Conservation (phyloP, 768 basidiomycete species). For the Podaxis sp. region DNA sequence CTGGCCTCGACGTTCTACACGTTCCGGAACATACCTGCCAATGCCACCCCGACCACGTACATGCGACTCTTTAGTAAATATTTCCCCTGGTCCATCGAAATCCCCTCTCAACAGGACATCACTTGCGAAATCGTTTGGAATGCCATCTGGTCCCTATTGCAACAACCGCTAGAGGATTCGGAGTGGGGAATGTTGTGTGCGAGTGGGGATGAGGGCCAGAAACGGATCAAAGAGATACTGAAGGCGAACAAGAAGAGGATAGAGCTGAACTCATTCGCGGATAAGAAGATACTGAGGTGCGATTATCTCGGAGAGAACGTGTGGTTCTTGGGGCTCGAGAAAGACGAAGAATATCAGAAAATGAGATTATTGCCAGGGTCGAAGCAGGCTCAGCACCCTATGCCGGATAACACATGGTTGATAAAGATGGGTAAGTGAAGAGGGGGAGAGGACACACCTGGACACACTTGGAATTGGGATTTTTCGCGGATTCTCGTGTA, state of each 20-base stretch:
- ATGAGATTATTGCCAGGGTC: slow-evolving; percentile 46
- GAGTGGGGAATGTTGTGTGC: slow-evolving; percentile 51
- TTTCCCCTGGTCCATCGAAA: slow-evolving; percentile 67
- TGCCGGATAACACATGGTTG: slow-evolving; percentile 56
- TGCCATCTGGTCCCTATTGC: slow-evolving; percentile 46
- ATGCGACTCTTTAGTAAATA: slow-evolving; percentile 56
- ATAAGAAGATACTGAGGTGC: slow-evolving; percentile 47
- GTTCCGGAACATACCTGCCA: slow-evolving; percentile 34
- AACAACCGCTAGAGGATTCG: slow-evolving; percentile 56
- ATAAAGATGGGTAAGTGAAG: slow-evolving; percentile 32
- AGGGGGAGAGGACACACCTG: neutral
- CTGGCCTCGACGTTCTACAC: slow-evolving; percentile 39
- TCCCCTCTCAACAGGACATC: slow-evolving; percentile 35
- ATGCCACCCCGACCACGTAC: slow-evolving; percentile 33
- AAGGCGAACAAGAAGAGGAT: slow-evolving; percentile 49
- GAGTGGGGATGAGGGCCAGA: slow-evolving; percentile 29
- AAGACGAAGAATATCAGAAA: slow-evolving; percentile 55
- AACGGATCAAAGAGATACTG: slow-evolving; percentile 42
- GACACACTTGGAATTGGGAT: too few species aligned
- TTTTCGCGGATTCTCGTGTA: too few species aligned
- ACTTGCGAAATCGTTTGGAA: slow-evolving; percentile 59
- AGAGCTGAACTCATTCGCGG: slow-evolving; percentile 34
- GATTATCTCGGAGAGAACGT: slow-evolving; percentile 63
- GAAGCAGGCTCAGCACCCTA: slow-evolving; percentile 15
- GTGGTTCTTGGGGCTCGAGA: slow-evolving; percentile 61